Evolutionary conservation across 371 early-diverging fungal species (phyloP).

Genomic region (Apophysomyces variabilis): DNA sequence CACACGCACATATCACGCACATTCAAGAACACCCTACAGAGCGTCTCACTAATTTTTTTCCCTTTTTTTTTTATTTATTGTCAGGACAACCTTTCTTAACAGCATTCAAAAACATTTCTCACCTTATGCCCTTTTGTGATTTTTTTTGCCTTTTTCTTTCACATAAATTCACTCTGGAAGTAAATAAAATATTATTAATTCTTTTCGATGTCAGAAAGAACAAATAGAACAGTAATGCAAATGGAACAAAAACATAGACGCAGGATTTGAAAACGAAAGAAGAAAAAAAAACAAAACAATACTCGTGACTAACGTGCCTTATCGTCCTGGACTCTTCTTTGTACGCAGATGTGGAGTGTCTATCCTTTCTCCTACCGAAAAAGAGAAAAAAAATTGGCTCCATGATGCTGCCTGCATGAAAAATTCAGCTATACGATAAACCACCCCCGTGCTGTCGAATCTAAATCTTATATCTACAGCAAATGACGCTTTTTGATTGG

Average conservation of each 20-base stretch:
- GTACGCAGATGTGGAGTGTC: neutral
- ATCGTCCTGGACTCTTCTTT: neutral
- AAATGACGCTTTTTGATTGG: too few species aligned
- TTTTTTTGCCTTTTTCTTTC: neutral
- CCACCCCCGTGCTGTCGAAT: too few species aligned
- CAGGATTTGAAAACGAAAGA: neutral
- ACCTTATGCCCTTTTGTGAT: neutral
- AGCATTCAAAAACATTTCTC: neutral
- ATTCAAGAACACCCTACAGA: neutral
- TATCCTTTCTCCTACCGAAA: neutral
- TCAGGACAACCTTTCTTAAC: neutral
- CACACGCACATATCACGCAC: neutral
- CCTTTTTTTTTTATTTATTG: constrained; percentile 1
- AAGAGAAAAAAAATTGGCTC: neutral
- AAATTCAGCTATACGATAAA: too few species aligned
- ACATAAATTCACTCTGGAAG: neutral
- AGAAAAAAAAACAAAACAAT: neutral
- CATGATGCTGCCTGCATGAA: neutral
- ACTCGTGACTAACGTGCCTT: neutral
- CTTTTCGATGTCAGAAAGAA: too few species aligned
- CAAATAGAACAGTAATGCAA: too few species aligned
- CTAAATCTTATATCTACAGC: too few species aligned
- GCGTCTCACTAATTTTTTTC: neutral
- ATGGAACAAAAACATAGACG: neutral
- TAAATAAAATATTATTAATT: too few species aligned